Percentiles rank a stretch among this genome's conserved stretches.
phyloP scores from a whole-genome alignment of 2,329 filamentous ascomycete species.

The Talaromyces rugulosus region DNA sequence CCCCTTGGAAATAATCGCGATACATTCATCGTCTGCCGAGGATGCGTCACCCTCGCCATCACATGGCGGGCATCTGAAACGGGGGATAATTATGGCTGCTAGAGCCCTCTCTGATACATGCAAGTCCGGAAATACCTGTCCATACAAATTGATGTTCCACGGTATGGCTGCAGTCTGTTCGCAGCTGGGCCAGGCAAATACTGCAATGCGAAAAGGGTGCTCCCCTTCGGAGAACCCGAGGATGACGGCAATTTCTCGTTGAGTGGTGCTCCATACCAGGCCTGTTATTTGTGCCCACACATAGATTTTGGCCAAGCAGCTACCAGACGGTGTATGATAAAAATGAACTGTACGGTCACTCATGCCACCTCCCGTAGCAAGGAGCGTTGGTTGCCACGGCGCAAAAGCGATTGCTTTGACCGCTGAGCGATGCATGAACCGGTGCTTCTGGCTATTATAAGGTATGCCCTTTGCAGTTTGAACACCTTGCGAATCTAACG shows the following conservation, averaged over 20 bases:
- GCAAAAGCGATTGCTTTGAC: conserved; percentile 97
- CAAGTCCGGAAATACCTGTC: conserved; percentile 12
- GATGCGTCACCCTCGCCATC: conserved; percentile 21
- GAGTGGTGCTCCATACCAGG: conserved; percentile 81
- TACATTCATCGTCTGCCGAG: conserved; percentile 64
- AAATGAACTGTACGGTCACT: conserved; percentile 97
- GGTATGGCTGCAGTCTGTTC: conserved; percentile 79
- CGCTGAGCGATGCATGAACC: conserved; percentile 76
- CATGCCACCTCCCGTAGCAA: conserved; percentile 88
- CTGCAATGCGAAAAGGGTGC: conserved; percentile 81
- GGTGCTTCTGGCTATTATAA: conserved; percentile 60
- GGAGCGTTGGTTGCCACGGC: conserved; percentile 80
- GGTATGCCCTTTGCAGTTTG: conserved; percentile 39
- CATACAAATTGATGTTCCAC: conserved; percentile 59
- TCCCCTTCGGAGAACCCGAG: conserved; percentile 85
- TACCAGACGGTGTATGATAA: conserved; percentile 79
- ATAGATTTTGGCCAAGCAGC: conserved; percentile 81
- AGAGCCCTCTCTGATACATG: conserved; percentile 7
- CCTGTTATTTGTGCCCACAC: conserved; percentile 92
- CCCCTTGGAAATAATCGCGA: conserved; percentile 89
- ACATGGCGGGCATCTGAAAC: conserved; percentile 1
- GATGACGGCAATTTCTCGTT: conserved; percentile 84
- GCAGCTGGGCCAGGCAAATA: conserved; percentile 94
- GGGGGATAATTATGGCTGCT: conserved; percentile 6
- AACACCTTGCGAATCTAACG: not conserved